These are phyloP conservation scores for bread wheat (Triticum aestivum) DNA, from an alignment of 176 grass and related monocot species.

Conservation along the genomic window IWGSC_CS_RefSeq_v2.1 NC_057801.1:5416564-5417063, in stretches of 20 bases:
- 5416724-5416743: no score
- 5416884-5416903: background rate
- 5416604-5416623: background rate
- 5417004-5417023: background rate
- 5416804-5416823: background rate
- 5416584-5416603: background rate
- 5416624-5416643: slow-evolving; percentile 16
- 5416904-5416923: background rate
- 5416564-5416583: slow-evolving; percentile 29
- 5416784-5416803: background rate
- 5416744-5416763: no score
- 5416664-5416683: no score
- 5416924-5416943: background rate
- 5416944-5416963: background rate
- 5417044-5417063: background rate
- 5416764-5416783: no score
- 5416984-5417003: background rate
- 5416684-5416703: no score
- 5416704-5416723: no score
- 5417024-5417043: background rate
- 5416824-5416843: background rate
- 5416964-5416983: background rate
- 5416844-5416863: no score
- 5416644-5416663: background rate
- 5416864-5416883: background rate